Evolutionary conservation across 768 basidiomycete species (phyloP).

Genomic region (Suillus variegatus): DNA sequence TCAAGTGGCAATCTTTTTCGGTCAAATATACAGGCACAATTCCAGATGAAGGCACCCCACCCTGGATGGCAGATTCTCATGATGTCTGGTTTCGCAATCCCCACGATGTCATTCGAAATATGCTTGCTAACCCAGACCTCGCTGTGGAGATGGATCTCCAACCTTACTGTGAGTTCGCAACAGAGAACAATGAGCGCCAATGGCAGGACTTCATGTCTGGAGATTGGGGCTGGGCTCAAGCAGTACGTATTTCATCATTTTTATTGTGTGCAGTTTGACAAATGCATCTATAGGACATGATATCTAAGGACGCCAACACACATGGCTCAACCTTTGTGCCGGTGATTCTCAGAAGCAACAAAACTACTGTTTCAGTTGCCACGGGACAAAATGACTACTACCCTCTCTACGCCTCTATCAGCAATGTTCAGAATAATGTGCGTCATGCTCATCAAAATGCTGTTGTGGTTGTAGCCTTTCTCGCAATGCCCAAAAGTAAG

Average conservation of each 20-base stretch:
- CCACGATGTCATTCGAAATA: constrained; percentile 15
- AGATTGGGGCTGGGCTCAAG: constrained; percentile 18
- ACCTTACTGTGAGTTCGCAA: constrained; percentile 18
- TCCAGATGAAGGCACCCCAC: constrained; percentile 14
- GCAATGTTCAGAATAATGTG: constrained; percentile 14
- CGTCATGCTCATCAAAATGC: constrained; percentile 8
- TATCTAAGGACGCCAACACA: constrained; percentile 13
- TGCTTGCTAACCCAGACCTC: constrained; percentile 26
- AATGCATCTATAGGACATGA: constrained; percentile 8
- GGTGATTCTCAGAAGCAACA: constrained; percentile 15
- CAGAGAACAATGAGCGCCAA: constrained; percentile 6
- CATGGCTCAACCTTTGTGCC: constrained; percentile 16
- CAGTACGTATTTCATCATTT: constrained; percentile 23
- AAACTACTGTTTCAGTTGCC: constrained; percentile 15
- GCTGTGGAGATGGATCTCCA: constrained; percentile 18
- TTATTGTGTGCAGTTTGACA: neutral
- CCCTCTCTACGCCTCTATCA: constrained; percentile 13
- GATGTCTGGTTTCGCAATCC: constrained; percentile 31
- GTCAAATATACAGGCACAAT: constrained; percentile 20
- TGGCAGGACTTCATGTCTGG: constrained; percentile 27
- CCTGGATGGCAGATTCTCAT: constrained; percentile 29
- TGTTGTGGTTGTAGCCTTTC: constrained; percentile 27
- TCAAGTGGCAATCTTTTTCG: constrained; percentile 30
- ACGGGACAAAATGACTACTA: constrained; percentile 15
- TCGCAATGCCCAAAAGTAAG: constrained; percentile 32